Conservation (phyloP, 2,329 filamentous ascomycete genomes). For the Fusarium napiforme region DNA sequence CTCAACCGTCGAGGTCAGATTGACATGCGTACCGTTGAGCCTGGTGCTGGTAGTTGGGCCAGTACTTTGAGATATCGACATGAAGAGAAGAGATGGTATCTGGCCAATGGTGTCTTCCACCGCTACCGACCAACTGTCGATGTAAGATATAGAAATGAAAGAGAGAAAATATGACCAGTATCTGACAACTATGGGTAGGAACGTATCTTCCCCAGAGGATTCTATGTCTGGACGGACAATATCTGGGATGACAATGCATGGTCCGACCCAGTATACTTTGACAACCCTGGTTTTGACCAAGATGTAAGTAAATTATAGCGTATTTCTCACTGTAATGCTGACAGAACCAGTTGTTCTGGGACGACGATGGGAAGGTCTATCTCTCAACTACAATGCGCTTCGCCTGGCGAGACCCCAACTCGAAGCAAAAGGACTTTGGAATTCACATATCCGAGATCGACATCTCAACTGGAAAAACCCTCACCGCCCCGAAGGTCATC, state of each 20-base stretch:
- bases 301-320: conserved; percentile 44
- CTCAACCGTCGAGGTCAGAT: conserved; percentile 62
- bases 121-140: conserved; percentile 53
- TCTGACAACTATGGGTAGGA: conserved; percentile 39
- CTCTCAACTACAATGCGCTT: conserved; percentile 57
- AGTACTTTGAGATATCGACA: conserved; percentile 58
- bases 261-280: conserved; percentile 66
- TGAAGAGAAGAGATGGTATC: conserved; percentile 55
- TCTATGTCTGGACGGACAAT: conserved; percentile 63
- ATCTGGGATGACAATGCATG: conserved; percentile 63
- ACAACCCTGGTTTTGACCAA: conserved; percentile 64
- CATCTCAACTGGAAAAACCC: conserved; percentile 53
- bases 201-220: conserved; percentile 62
- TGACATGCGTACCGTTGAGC: conserved; percentile 62
- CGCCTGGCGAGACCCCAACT: conserved; percentile 49
- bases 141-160: conserved; percentile 24
- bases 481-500: conserved; percentile 51
- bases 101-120: conserved; percentile 58
- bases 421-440: conserved; percentile 62
- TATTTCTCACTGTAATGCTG: neutral
- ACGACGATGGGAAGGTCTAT: conserved; percentile 61
- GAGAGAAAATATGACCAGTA: rapidly evolving
- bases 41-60: conserved; percentile 62
- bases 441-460: conserved; percentile 60
- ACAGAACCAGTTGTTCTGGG: conserved; percentile 55